Conservation (phyloP, 148 eudicot genomes). For the Vaccinium macrocarpon region DNA sequence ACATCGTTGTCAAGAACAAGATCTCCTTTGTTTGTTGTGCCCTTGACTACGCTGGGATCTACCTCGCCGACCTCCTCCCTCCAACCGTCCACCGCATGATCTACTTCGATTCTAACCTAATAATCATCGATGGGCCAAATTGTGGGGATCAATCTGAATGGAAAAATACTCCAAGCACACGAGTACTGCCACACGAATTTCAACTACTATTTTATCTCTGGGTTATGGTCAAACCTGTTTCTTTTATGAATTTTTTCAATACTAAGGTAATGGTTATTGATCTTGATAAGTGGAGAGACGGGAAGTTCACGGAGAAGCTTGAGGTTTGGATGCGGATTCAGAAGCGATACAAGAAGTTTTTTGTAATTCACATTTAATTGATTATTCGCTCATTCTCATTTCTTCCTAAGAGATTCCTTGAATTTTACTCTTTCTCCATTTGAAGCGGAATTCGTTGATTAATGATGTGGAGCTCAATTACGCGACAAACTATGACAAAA, state of each 20-base stretch:
- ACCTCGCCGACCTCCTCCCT: constrained; percentile 68
- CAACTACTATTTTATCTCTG: constrained; percentile 52
- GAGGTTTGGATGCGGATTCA: constrained; percentile 57
- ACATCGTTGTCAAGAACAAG: constrained; percentile 31
- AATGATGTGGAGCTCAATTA: too few species aligned
- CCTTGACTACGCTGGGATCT: constrained; percentile 78
- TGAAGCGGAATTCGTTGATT: too few species aligned
- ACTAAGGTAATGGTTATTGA: constrained; percentile 46
- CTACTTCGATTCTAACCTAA: constrained; percentile 72
- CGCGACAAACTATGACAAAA: too few species aligned
- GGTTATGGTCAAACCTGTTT: constrained; percentile 51
- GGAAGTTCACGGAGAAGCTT: neutral
- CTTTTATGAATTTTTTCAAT: constrained; percentile 49
- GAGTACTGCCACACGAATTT: constrained; percentile 79
- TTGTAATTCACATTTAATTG: too few species aligned
- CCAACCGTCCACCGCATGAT: constrained; percentile 45
- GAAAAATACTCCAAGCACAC: constrained; percentile 57
- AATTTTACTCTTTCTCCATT: too few species aligned
- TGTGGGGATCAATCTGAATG: constrained; percentile 43
- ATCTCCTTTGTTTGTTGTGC: constrained; percentile 67
- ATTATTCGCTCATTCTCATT: too few species aligned
- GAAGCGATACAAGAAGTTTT: constrained; percentile 39
- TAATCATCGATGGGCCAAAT: constrained; percentile 53
- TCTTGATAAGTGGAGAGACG: constrained; percentile 4
- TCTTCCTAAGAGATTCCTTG: too few species aligned